phyloP scores from a whole-genome alignment of 2,329 filamentous ascomycete species.

The Colletotrichum sp. region DNA sequence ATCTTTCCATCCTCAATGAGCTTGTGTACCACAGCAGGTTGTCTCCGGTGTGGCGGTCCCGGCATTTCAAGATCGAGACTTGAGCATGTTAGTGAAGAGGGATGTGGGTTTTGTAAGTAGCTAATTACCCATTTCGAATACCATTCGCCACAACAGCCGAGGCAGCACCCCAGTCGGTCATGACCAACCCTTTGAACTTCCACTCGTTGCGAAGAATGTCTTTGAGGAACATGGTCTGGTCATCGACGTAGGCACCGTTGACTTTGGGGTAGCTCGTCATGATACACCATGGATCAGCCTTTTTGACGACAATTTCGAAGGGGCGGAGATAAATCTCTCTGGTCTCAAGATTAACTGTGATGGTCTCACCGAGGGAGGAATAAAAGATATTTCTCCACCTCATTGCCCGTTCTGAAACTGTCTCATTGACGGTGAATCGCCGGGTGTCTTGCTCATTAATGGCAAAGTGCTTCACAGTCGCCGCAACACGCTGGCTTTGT shows the following conservation, averaged over 20 bases:
- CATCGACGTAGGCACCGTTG: slow-evolving; percentile 28
- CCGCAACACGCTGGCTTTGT: not conserved
- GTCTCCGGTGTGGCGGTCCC: slow-evolving; percentile 30
- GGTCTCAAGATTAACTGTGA: not conserved
- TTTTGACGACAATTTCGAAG: slow-evolving; percentile 39
- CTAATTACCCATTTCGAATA: not conserved
- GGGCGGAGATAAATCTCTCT: slow-evolving; percentile 35
- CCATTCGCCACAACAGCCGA: not conserved
- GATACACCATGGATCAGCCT: slow-evolving; percentile 35
- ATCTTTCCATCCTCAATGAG: not conserved
- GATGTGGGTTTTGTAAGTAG: not conserved
- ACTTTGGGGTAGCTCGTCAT: slow-evolving; percentile 44
- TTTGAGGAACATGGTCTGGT: slow-evolving; percentile 17
- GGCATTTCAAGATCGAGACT: slow-evolving; percentile 54
- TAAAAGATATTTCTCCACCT: not conserved
- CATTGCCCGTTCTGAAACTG: not conserved
- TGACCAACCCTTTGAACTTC: slow-evolving; percentile 41
- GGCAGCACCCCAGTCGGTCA: slow-evolving; percentile 41
- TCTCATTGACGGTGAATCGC: not conserved
- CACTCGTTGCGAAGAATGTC: slow-evolving; percentile 48
- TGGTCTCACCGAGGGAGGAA: not conserved
- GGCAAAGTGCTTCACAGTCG: slow-evolving; percentile 16
- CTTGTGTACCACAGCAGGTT: not conserved
- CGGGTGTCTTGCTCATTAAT: slow-evolving; percentile 1
- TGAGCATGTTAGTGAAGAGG: not conserved